These are phyloP conservation scores for Sporothrix schenckii DNA, from an alignment of 2,329 filamentous ascomycete species.

Conservation along the genomic window DNA sequence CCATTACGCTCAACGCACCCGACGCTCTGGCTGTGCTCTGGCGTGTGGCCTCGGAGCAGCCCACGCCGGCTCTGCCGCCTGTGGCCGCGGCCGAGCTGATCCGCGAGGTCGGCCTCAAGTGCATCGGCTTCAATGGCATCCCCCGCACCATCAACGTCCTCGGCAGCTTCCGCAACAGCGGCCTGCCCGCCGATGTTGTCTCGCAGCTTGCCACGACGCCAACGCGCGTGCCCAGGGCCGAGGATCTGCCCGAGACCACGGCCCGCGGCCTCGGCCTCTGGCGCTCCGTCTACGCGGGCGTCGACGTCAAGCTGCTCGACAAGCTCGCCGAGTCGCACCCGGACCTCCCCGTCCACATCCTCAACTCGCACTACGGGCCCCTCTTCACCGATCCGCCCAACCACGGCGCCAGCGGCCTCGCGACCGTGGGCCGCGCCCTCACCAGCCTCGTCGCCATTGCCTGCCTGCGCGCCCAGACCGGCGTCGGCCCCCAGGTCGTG, in stretches of 20 bases:
- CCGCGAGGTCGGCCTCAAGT: slow-evolving; percentile 64
- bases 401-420: slow-evolving; percentile 48
- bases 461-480: slow-evolving; percentile 76
- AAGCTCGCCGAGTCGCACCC: slow-evolving; percentile 77
- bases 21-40: slow-evolving; percentile 70
- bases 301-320: slow-evolving; percentile 69
- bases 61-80: slow-evolving; percentile 27
- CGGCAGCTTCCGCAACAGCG: slow-evolving; percentile 45
- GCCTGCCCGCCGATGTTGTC: slow-evolving; percentile 64
- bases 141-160: slow-evolving; percentile 83
- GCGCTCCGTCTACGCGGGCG: slow-evolving; percentile 75
- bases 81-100: slow-evolving; percentile 68
- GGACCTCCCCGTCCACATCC: slow-evolving; percentile 78
- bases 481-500: slow-evolving; percentile 78
- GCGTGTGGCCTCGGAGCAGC: slow-evolving; percentile 49
- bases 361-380: slow-evolving; percentile 72
- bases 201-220: slow-evolving; percentile 58
- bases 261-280: slow-evolving; percentile 67
- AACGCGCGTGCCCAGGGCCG: slow-evolving; percentile 55
- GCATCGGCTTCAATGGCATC: slow-evolving; percentile 74
- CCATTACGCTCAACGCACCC: slow-evolving; percentile 84
- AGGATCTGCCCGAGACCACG: slow-evolving; percentile 59
- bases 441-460: slow-evolving; percentile 75
- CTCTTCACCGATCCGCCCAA: slow-evolving; percentile 69
- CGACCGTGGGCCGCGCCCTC: slow-evolving; percentile 67